Evolutionary conservation across 225 moss, liverwort and hornwort genomes (phyloP), one percentile per base, ranked within the genome.

Genomic region (Lunularia cruciata): DNA sequence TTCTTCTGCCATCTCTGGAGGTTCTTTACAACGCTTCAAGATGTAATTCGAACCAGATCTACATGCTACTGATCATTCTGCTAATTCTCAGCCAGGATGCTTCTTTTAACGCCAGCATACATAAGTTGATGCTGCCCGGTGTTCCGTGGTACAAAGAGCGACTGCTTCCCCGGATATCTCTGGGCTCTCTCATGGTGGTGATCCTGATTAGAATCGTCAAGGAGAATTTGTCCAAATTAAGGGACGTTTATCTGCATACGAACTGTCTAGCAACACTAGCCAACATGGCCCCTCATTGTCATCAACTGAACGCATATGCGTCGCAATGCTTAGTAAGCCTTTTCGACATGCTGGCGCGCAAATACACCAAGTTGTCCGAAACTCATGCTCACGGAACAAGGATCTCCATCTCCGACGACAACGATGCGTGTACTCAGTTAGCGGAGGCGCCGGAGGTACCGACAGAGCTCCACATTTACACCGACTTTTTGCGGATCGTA

Each of bases 251-350:
- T 55, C 73, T 79, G 4, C 76, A 79, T 55, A 83, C 83, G 6
- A 83, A 83, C 47, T 79, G 83, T 71, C 60, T 83, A 28, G 79
- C 83, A 40, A 79, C 83, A 20, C 57, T 83, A 33, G 83, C 83
- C 34, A 83, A 83, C 51, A 83, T 83, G 83, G 83, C 79, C 19
- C 83, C 83, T 33, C 83, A 83, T 63, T 79, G 76, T 63, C 83
- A 79, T 63, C 79, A 79, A 48, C 67, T 83, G 49, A 83, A 77
- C 23, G 45, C 79, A 1, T 83, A 83, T 52, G 79, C 75, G 0
- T 67, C 79, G 9, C 79, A 79, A 53, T 75, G 83, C 35, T 77
- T 80, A 37, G 73, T 79, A 15, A 72, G 75, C 31, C 69, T 83
- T 3, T 83, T 83, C 31, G 79, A 83, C 51, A 83, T 83, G 79